These are phyloP conservation scores for Phytophthora aleatoria DNA, from an alignment of 352 stramenopile genomes.

Conservation along the genomic window DNA sequence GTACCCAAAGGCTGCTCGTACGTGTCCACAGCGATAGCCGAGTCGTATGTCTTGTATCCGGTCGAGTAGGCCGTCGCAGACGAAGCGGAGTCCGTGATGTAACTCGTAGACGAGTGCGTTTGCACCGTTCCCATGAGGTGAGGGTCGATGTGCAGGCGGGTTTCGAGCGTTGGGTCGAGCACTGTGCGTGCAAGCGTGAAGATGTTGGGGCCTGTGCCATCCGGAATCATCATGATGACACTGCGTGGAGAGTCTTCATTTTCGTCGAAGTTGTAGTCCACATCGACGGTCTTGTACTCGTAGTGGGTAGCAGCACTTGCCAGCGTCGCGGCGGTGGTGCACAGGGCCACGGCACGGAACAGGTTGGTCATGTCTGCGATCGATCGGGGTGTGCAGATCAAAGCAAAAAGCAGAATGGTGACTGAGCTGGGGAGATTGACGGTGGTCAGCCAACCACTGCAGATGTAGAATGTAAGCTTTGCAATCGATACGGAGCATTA, in stretches of 20 bases:
- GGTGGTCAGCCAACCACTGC: conserved; percentile 4
- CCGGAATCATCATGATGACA: conserved; percentile 80
- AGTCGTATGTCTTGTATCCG: conserved; percentile 72
- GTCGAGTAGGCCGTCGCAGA: conserved; percentile 61
- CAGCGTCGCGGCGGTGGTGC: conserved; percentile 32
- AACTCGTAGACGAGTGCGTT: conserved; percentile 68
- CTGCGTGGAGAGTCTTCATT: conserved; percentile 44
- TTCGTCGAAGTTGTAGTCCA: conserved; percentile 66
- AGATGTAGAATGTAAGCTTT: conserved; percentile 7
- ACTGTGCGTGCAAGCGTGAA: conserved; percentile 64
- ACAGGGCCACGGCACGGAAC: conserved; percentile 9
- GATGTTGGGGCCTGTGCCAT: conserved; percentile 68
- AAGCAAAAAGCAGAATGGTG: conserved; percentile 15
- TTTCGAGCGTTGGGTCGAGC: conserved; percentile 56
- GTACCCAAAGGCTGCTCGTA: conserved; percentile 60
- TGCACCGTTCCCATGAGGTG: conserved; percentile 61
- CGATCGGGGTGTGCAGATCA: conserved; percentile 1
- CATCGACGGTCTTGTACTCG: conserved; percentile 71
- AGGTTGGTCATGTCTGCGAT: conserved; percentile 2
- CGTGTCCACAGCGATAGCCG: conserved; percentile 60
- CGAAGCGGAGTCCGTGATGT: conserved; percentile 69
- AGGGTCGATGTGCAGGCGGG: conserved; percentile 62
- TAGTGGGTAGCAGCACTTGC: conserved; percentile 35
- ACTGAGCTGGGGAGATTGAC: conserved; percentile 6
- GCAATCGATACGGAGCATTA: conserved; percentile 4